phyloP scores from a whole-genome alignment of 2,329 filamentous ascomycete species.

The Elsinoe necatrix region DNA sequence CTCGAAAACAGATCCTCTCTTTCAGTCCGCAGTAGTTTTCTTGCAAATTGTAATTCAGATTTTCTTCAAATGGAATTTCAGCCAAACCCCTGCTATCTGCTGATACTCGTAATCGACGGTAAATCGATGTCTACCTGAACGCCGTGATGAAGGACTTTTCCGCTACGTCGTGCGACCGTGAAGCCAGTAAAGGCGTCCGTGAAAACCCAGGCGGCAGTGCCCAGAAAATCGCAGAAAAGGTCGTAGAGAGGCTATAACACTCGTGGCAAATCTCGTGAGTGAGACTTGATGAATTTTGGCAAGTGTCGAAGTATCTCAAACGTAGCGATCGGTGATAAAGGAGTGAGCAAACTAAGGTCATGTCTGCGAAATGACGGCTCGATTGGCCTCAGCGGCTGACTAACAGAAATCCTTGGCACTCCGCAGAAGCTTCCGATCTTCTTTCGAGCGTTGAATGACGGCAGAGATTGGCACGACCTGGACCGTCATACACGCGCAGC shows the following conservation, averaged over 20 bases:
- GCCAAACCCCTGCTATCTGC: slow-evolving; percentile 8
- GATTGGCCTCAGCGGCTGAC: not conserved
- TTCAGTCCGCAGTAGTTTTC: not conserved
- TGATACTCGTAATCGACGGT: not conserved
- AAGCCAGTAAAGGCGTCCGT: slow-evolving; percentile 58
- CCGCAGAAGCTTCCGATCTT: slow-evolving; percentile 13
- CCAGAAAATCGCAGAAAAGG: slow-evolving; percentile 31
- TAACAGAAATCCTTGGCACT: slow-evolving; percentile 4
- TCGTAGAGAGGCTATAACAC: slow-evolving; percentile 20
- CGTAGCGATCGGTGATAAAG: slow-evolving; percentile 9
- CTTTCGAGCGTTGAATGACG: slow-evolving; percentile 10
- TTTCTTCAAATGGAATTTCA: not conserved
- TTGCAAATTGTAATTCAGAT: not conserved
- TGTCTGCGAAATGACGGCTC: not conserved
- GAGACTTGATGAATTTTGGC: slow-evolving; percentile 1
- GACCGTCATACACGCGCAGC: slow-evolving; percentile 20
- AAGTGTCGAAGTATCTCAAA: slow-evolving; percentile 5
- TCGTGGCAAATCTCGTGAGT: slow-evolving; percentile 1
- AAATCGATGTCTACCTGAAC: slow-evolving; percentile 5
- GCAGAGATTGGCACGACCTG: slow-evolving; percentile 3
- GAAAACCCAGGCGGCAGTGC: slow-evolving; percentile 24
- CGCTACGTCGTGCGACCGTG: slow-evolving; percentile 16
- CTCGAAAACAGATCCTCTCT: not conserved
- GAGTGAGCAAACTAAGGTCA: not conserved
- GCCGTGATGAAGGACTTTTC: slow-evolving; percentile 6